phyloP scores from a whole-genome alignment of 805 yeast genomes.

The Candida lessepsii region DNA sequence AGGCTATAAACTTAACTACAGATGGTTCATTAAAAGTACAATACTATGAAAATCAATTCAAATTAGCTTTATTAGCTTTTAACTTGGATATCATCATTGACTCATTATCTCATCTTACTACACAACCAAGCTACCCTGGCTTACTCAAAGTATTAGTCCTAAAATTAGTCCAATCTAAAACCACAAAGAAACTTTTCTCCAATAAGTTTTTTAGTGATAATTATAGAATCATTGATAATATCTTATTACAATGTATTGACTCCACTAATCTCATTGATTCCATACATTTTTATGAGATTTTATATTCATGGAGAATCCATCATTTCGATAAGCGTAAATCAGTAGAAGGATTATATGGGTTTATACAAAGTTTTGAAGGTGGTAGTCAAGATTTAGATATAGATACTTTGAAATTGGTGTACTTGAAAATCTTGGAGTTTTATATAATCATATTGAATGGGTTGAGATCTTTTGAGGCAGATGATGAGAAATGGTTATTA shows the following conservation, averaged over 20 bases:
- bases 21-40: constrained; percentile 1
- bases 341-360: constrained; percentile 37
- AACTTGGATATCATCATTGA: constrained; percentile 3
- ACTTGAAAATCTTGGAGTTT: constrained; percentile 40
- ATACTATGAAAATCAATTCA: constrained; percentile 12
- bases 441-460: constrained; percentile 42
- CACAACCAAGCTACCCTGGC: constrained; percentile 1
- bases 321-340: constrained; percentile 38
- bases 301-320: constrained; percentile 41
- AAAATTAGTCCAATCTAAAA: constrained; percentile 23
- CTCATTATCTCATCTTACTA: not conserved
- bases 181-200: constrained; percentile 23
- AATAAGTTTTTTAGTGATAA: constrained; percentile 22
- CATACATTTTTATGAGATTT: constrained; percentile 34
- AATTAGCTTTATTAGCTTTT: constrained; percentile 8
- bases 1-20: constrained; percentile 10
- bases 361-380: constrained; percentile 36
- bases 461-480: constrained; percentile 31
- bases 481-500: constrained; percentile 39
- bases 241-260: constrained; percentile 29
- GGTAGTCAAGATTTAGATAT: constrained; percentile 7
- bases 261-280: constrained; percentile 29
- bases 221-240: constrained; percentile 32
- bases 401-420: constrained; percentile 25
- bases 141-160: constrained; percentile 24